These are phyloP conservation scores for Pholiota microspora DNA, from an alignment of 768 basidiomycete species.

Conservation along the genomic window DNA sequence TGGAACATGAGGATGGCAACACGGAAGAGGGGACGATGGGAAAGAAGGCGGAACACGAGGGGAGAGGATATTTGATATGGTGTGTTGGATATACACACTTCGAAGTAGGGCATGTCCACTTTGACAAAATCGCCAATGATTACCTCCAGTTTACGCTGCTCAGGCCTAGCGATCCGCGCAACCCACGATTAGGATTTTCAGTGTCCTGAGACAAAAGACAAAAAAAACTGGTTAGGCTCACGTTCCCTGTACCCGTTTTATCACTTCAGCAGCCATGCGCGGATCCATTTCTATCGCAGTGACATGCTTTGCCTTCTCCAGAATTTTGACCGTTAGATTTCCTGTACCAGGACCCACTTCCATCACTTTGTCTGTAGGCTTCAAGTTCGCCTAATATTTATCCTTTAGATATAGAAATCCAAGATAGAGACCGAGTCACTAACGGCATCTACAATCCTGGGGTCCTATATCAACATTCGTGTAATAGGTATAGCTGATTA, in stretches of 20 bases:
- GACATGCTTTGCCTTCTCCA: slow-evolving; percentile 90
- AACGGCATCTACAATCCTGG: slow-evolving; percentile 45
- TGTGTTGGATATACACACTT: slow-evolving; percentile 99
- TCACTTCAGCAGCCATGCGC: slow-evolving; percentile 96
- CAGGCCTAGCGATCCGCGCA: slow-evolving; percentile 56
- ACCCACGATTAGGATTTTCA: not conserved
- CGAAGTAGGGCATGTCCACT: slow-evolving; percentile 96
- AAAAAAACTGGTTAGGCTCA: slow-evolving; percentile 43
- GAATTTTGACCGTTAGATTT: slow-evolving; percentile 90
- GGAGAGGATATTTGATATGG: slow-evolving; percentile 99
- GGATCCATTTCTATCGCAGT: slow-evolving; percentile 98
- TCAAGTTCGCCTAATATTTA: slow-evolving; percentile 71
- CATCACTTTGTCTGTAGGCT: slow-evolving; percentile 92
- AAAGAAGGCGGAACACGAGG: slow-evolving; percentile 93
- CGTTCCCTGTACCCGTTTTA: slow-evolving; percentile 98
- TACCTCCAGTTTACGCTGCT: slow-evolving; percentile 92
- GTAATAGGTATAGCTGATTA: not conserved
- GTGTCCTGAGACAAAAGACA: not conserved
- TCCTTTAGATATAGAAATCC: not conserved
- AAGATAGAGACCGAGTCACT: slow-evolving; percentile 17
- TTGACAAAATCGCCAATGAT: slow-evolving; percentile 98
- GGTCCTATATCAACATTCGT: slow-evolving; percentile 10
- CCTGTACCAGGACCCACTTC: slow-evolving; percentile 99
- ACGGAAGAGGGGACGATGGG: slow-evolving; percentile 92
- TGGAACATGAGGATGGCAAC: slow-evolving; percentile 99